Percentiles rank a stretch among this genome's conserved stretches.
Evolutionary conservation across 1,284 basidiomycete species (phyloP).

Genomic region (Bondarzewia mesenterica): DNA sequence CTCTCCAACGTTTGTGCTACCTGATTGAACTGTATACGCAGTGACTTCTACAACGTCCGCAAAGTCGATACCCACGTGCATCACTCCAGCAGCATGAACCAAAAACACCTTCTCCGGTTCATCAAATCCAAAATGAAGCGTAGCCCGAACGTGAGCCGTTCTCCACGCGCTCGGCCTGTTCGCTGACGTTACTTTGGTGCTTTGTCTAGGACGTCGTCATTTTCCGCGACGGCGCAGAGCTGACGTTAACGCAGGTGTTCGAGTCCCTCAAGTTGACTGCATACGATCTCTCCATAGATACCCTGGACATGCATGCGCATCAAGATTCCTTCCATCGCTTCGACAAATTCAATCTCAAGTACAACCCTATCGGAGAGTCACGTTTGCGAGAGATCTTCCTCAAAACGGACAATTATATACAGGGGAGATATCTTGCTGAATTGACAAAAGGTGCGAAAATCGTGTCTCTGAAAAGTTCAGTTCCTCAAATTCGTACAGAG

Average conservation of each 20-base stretch:
- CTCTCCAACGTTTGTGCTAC: neutral
- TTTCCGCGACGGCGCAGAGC: conserved; percentile 83
- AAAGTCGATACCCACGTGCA: conserved; percentile 99
- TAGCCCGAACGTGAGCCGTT: conserved; percentile 52
- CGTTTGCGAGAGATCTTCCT: conserved; percentile 95
- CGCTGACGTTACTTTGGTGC: neutral
- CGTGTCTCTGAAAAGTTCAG: neutral
- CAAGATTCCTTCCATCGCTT: conserved; percentile 97
- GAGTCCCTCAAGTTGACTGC: conserved; percentile 91
- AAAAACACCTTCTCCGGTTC: conserved; percentile 98
- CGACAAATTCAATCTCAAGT: conserved; percentile 92
- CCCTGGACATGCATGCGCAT: conserved; percentile 99
- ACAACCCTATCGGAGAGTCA: conserved; percentile 93
- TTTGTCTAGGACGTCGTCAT: conserved; percentile 85
- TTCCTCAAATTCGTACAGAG: conserved; percentile 43
- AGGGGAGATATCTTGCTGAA: conserved; percentile 93
- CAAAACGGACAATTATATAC: conserved; percentile 94
- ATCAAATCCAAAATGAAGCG: conserved; percentile 97
- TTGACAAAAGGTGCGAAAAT: conserved; percentile 68
- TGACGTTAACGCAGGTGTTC: conserved; percentile 93
- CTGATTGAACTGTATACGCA: conserved; percentile 23
- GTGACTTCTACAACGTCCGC: conserved; percentile 97
- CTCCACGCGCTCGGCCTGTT: neutral
- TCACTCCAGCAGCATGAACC: conserved; percentile 98
- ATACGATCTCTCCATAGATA: conserved; percentile 98